Conservation (phyloP, 306 rosid genomes). For the Cucurbita pepo region DNA sequence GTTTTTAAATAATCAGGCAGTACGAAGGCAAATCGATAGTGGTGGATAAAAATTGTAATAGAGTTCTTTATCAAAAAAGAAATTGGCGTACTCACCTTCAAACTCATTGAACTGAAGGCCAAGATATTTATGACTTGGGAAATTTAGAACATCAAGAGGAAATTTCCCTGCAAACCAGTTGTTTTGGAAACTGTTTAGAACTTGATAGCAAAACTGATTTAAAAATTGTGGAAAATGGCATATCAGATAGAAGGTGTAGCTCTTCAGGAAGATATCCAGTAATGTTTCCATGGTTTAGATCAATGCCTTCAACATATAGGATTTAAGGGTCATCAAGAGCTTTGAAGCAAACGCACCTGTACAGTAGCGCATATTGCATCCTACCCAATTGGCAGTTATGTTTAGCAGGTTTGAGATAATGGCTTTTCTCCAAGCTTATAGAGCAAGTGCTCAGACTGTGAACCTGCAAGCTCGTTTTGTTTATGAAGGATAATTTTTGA, state of each 20-base stretch:
- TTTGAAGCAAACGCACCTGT: constrained; percentile 32
- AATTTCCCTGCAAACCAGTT: constrained; percentile 52
- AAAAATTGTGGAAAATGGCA: constrained; percentile 47
- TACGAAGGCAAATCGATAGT: constrained; percentile 34
- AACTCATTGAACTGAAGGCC: constrained; percentile 65
- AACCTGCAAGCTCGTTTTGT: no score
- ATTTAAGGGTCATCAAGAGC: constrained; percentile 20
- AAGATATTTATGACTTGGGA: constrained; percentile 36
- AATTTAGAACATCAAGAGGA: constrained; percentile 32
- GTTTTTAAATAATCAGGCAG: constrained; percentile 46
- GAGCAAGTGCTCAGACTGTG: constrained; percentile 10
- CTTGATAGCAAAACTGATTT: constrained; percentile 52
- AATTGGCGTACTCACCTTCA: constrained; percentile 42
- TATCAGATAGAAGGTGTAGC: constrained; percentile 38
- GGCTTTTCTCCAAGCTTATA: constrained; percentile 57
- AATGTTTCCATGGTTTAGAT: constrained; percentile 25
- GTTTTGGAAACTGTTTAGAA: constrained; percentile 30
- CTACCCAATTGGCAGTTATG: constrained; percentile 9
- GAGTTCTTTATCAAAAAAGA: constrained; percentile 45
- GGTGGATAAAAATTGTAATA: constrained; percentile 57
- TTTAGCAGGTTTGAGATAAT: constrained; percentile 42
- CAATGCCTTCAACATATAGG: background rate
- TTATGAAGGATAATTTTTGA: no score
- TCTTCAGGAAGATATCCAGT: constrained; percentile 60
- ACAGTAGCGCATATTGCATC: no score